Percentiles rank a stretch among this genome's conserved stretches.
Evolutionary conservation across 495 filamentous ascomycete genomes (phyloP).

Genomic region (Penicillium bialowiezense): DNA sequence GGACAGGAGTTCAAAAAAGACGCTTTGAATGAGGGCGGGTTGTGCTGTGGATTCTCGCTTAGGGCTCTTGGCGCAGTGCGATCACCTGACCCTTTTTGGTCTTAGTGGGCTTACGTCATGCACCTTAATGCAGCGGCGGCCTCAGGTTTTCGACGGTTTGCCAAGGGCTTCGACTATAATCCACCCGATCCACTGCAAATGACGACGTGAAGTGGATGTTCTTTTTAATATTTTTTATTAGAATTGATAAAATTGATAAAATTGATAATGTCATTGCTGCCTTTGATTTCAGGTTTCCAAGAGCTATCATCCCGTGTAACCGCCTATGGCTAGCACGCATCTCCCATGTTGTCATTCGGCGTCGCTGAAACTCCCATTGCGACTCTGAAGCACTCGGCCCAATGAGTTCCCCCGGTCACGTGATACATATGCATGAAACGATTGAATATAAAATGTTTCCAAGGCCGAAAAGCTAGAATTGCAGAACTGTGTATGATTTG

Average conservation of each 20-base stretch:
- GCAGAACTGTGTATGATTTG: neutral
- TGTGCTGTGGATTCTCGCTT: constrained; percentile 48
- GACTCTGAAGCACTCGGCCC: constrained; percentile 6
- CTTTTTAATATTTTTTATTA: too few relatives aligned
- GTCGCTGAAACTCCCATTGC: neutral
- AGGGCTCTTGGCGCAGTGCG: constrained; percentile 35
- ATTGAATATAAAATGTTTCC: too few relatives aligned
- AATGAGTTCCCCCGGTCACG: constrained; percentile 18
- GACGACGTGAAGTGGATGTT: neutral
- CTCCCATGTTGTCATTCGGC: neutral
- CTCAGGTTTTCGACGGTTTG: neutral
- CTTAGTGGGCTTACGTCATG: constrained; percentile 23
- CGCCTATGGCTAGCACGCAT: too few relatives aligned
- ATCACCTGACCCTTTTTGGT: constrained; percentile 20
- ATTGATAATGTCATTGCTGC: too few relatives aligned
- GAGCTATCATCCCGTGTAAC: too few relatives aligned
- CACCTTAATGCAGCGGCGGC: neutral
- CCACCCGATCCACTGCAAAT: constrained; percentile 6
- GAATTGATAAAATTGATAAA: too few relatives aligned
- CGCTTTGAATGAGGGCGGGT: constrained; percentile 36
- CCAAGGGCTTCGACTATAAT: neutral
- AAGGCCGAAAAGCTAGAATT: neutral
- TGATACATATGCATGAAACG: constrained; percentile 1
- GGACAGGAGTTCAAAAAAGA: constrained; percentile 42
- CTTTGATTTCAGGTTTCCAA: neutral